Conservation (phyloP, 306 rosid species). For the Quercus glauca region DNA sequence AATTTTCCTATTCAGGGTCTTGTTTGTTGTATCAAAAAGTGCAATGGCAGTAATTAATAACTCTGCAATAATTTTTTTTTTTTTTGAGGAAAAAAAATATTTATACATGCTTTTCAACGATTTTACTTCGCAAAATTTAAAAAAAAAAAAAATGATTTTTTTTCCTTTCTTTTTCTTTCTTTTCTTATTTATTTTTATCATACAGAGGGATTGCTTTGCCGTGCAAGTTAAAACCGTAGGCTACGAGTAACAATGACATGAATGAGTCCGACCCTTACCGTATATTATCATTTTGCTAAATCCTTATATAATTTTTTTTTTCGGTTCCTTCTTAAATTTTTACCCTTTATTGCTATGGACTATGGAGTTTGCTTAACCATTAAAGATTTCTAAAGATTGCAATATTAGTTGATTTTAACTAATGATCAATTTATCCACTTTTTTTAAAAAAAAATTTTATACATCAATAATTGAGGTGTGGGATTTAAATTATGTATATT, state of each 20-base stretch:
- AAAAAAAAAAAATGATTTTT: not conserved
- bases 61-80: not conserved
- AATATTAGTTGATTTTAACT: no score
- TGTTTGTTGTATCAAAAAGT: not conserved
- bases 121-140: not conserved
- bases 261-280: not conserved
- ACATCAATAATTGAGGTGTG: no score
- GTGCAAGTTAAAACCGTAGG: slow-evolving; percentile 1
- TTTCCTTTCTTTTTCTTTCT: not conserved
- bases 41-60: not conserved
- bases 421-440: no score
- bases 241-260: slow-evolving; percentile 5
- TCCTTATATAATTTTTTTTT: not conserved
- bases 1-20: not conserved
- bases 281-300: not conserved
- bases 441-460: no score
- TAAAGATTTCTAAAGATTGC: no score
- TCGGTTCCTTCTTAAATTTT: not conserved
- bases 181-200: not conserved
- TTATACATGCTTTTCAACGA: not conserved
- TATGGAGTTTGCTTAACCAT: no score
- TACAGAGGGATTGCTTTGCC: not conserved
- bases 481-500: no score
- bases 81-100: no score
- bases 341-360: no score